Percentiles rank a stretch among this genome's conserved stretches.
Conservation (phyloP, 2,329 filamentous ascomycete species). For the Stachybotrys chlorohalonatus region DNA sequence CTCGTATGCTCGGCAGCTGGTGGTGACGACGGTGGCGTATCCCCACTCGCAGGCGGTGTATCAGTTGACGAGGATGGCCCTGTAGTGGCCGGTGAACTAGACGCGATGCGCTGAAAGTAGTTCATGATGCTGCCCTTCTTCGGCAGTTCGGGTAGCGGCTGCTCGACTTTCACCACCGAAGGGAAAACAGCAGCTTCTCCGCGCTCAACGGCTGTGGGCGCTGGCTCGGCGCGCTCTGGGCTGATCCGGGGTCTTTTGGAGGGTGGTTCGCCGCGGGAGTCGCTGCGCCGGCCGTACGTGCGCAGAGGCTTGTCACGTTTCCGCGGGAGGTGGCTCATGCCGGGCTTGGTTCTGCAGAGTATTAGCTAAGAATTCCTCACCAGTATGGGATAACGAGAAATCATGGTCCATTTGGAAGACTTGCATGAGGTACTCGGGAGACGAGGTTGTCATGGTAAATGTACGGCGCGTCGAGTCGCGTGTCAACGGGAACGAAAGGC, state of each 20-base stretch:
- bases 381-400: no score
- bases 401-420: not conserved
- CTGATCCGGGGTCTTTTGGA: conserved; percentile 15
- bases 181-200: not conserved
- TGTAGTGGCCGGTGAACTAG: conserved; percentile 1
- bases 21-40: conserved; percentile 13
- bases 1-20: conserved; percentile 2
- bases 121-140: conserved; percentile 28
- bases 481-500: not conserved
- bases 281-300: conserved; percentile 29
- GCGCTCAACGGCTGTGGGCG: not conserved
- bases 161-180: not conserved
- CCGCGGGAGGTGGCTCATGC: conserved; percentile 12
- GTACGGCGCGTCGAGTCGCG: not conserved
- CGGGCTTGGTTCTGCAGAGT: conserved; percentile 18
- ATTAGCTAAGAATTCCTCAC: no score
- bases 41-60: conserved; percentile 5
- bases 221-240: not conserved
- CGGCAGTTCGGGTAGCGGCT: not conserved
- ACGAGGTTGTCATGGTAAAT: conserved; percentile 4
- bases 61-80: conserved; percentile 8
- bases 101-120: conserved; percentile 28
- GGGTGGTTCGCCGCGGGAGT: conserved; percentile 13
- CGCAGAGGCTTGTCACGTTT: conserved; percentile 24
- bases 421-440: conserved; percentile 21